Base-by-base conservation (phyloP, 2,329 filamentous ascomycete species). In the Penicillium olsonii region DNA sequence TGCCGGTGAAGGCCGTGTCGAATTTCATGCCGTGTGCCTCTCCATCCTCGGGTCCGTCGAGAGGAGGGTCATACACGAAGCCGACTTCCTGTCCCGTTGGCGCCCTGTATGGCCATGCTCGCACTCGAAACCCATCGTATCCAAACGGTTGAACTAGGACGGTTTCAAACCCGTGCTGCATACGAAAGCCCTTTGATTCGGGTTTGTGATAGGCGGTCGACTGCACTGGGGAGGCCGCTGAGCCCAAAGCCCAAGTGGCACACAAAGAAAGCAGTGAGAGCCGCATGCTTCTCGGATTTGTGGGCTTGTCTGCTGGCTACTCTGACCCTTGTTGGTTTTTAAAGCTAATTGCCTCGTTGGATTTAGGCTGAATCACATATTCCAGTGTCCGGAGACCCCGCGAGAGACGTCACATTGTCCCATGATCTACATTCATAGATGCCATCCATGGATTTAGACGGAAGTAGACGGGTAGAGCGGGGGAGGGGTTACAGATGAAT, bases 81-180 rank as follows among this genome's bases (percentile, higher is more conserved):
- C 68, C 66, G 53, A 68, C 58, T 50, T 72, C 69, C 17, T 69
- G 59, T 11, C 67, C 68, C 2, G 62, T 66, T 6, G 62, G 62
- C 19, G 68, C 68, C 10, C 65, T 57, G 51, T 66, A 72, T 0
- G 69, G 66, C 70, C 69, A 72, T 7, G 70, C 69, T 45, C 70
- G 63, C 5, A 73, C 67, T 6, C 70, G 65, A 40, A 72, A 71
- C 2, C 70, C 70, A 54, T 72, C 70, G 42, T 69, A 70, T 11
- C 70, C 70, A 56, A 65, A 72, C 10, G 69, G 70, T 43, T 73
- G 69, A 5, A 73, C 66, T 1, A 72, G 57, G 1, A 73, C 56
- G 2, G 65, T 69, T 52, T 73, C 70, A 35, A 70, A 70, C 8
- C 70, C 70, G 61, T 73, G 69, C 26, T 68, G 64, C 47, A 72